Conservation (phyloP, 495 filamentous ascomycete species). For the Venustampulla echinocandica region DNA sequence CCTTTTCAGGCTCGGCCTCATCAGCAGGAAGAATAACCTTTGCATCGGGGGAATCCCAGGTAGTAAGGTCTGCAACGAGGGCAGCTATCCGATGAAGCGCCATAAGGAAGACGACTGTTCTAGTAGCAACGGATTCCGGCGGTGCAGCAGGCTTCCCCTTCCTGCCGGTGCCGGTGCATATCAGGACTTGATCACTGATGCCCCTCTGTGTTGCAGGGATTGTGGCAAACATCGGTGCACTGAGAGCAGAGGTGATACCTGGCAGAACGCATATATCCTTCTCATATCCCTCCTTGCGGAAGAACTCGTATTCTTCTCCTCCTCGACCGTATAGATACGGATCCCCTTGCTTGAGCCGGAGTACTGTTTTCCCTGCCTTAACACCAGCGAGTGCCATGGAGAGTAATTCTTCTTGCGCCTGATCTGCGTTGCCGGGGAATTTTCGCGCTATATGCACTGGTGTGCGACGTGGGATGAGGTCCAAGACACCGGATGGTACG, state of each 20-base stretch:
- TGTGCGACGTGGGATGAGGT: slow-evolving; percentile 82
- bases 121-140: slow-evolving; percentile 63
- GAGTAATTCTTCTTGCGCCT: slow-evolving; percentile 87
- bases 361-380: slow-evolving; percentile 63
- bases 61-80: slow-evolving; percentile 58
- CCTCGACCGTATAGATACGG: slow-evolving; percentile 94
- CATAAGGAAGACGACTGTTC: slow-evolving; percentile 96
- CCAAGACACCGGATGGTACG: slow-evolving; percentile 77
- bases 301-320: slow-evolving; percentile 87
- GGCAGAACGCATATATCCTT: slow-evolving; percentile 62
- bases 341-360: slow-evolving; percentile 92
- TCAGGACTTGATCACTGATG: slow-evolving; percentile 83
- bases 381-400: slow-evolving; percentile 64
- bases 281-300: slow-evolving; percentile 57
- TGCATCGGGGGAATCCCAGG: slow-evolving; percentile 24
- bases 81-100: slow-evolving; percentile 74
- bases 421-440: slow-evolving; percentile 94
- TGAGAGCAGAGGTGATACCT: slow-evolving; percentile 81
- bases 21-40: slow-evolving; percentile 19
- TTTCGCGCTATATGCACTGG: slow-evolving; percentile 90
- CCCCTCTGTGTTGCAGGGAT: slow-evolving; percentile 84
- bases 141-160: slow-evolving; percentile 78
- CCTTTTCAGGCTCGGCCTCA: slow-evolving; percentile 20
- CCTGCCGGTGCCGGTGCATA: slow-evolving; percentile 91
- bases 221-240: slow-evolving; percentile 77